These are phyloP conservation scores for Fusarium burgessii DNA, from an alignment of 2,329 filamentous ascomycete species.

Conservation along the genomic window DNA sequence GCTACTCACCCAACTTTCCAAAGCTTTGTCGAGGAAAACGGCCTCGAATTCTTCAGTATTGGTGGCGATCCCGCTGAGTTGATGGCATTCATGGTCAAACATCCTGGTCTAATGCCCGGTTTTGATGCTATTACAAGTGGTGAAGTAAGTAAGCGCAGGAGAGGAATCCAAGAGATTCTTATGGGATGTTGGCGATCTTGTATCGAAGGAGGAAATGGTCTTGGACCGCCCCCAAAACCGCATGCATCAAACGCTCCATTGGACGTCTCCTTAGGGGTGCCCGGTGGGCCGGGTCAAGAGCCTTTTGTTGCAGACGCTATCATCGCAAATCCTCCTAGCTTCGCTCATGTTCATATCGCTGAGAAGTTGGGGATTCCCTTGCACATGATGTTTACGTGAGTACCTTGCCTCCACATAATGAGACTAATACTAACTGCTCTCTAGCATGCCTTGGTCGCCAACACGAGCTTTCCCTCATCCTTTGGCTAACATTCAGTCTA, in stretches of 20 bases:
- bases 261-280: slow-evolving; percentile 48
- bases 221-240: slow-evolving; percentile 60
- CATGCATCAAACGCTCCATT: slow-evolving; percentile 62
- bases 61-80: slow-evolving; percentile 81
- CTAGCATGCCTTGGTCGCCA: slow-evolving; percentile 89
- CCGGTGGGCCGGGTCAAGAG: slow-evolving; percentile 56
- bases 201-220: slow-evolving; percentile 80
- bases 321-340: slow-evolving; percentile 82
- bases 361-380: slow-evolving; percentile 80
- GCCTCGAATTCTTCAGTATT: slow-evolving; percentile 80
- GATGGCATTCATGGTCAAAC: slow-evolving; percentile 94
- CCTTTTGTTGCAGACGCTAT: slow-evolving; percentile 89
- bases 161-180: slow-evolving; percentile 83
- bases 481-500: slow-evolving; percentile 81
- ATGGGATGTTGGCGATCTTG: slow-evolving; percentile 89
- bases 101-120: slow-evolving; percentile 86
- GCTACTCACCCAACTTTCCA: slow-evolving; percentile 79
- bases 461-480: slow-evolving; percentile 89
- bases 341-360: slow-evolving; percentile 80
- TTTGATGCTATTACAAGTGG: slow-evolving; percentile 81
- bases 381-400: slow-evolving; percentile 91
- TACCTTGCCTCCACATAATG: slow-evolving; percentile 31
- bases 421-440: slow-evolving; percentile 56
- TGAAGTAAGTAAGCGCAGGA: slow-evolving; percentile 79
- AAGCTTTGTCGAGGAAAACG: slow-evolving; percentile 75